Evolutionary conservation across 768 basidiomycete species (phyloP).

Genomic region (Leccinum ochraceum): DNA sequence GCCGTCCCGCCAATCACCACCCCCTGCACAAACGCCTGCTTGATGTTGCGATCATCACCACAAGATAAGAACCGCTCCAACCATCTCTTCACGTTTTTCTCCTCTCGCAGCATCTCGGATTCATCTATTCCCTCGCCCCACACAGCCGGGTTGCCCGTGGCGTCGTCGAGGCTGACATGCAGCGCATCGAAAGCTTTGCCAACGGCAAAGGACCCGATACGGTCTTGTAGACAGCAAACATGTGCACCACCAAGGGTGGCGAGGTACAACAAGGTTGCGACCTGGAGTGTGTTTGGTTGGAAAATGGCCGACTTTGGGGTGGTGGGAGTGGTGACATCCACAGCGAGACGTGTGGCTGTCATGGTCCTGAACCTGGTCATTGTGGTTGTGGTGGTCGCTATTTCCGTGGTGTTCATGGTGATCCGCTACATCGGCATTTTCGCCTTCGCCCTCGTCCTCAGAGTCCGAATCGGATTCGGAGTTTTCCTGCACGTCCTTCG

Average conservation of each 20-base stretch:
- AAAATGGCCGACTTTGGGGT: conserved; percentile 34
- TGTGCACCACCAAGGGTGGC: conserved; percentile 89
- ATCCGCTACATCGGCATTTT: not conserved
- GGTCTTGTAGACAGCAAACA: conserved; percentile 66
- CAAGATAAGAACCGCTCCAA: conserved; percentile 84
- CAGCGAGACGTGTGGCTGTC: not conserved
- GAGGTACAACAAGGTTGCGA: conserved; percentile 77
- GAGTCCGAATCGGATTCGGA: not conserved
- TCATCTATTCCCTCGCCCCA: conserved; percentile 43
- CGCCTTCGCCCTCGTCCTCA: not conserved
- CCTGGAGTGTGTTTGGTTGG: conserved; percentile 57
- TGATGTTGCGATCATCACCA: conserved; percentile 84
- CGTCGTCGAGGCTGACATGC: conserved; percentile 55
- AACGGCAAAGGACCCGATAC: conserved; percentile 68
- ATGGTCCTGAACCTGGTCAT: too few species aligned
- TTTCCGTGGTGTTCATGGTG: not conserved
- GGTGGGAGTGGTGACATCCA: not conserved
- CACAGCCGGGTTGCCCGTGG: conserved; percentile 53
- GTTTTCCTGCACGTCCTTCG: not conserved
- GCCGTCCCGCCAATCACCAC: conserved; percentile 63
- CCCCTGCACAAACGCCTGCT: conserved; percentile 81
- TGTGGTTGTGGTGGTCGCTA: not conserved
- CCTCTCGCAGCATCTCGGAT: conserved; percentile 14
- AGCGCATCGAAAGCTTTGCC: conserved; percentile 93
- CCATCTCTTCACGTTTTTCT: conserved; percentile 46